A percentile compares a stretch with the other conserved stretches of the same genome.
These are phyloP conservation scores for Pichia insulana DNA, from an alignment of 805 yeast species.

Conservation along the genomic window DNA sequence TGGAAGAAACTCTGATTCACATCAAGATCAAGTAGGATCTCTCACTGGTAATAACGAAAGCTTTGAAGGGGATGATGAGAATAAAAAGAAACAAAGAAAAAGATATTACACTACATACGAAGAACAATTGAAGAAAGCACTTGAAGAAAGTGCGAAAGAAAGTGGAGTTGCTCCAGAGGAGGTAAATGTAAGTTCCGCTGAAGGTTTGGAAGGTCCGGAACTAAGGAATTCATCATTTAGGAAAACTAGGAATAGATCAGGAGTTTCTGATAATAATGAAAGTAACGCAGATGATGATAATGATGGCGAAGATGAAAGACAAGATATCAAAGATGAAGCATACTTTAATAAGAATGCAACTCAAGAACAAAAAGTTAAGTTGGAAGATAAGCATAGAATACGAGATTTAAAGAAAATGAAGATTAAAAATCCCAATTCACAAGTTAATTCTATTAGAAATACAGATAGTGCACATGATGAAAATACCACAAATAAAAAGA, in stretches of 20 bases:
- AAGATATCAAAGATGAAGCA: background rate
- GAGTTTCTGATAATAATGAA: conserved; percentile 38
- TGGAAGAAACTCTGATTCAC: conserved; percentile 8
- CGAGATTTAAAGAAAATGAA: conserved; percentile 5
- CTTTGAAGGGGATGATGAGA: conserved; percentile 7
- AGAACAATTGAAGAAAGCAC: conserved; percentile 33
- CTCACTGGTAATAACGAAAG: conserved; percentile 6
- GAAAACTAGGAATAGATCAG: conserved; percentile 30
- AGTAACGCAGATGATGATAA: conserved; percentile 2
- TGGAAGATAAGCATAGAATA: conserved; percentile 5
- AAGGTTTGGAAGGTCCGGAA: conserved; percentile 21
- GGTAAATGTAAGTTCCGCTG: conserved; percentile 26
- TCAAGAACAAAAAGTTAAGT: background rate
- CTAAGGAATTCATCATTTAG: conserved; percentile 12
- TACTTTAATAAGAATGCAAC: background rate
- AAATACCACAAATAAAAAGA: background rate
- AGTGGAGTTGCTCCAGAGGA: conserved; percentile 33
- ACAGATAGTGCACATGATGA: background rate
- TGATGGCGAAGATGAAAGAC: conserved; percentile 13
- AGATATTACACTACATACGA: conserved; percentile 28
- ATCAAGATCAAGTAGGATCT: background rate
- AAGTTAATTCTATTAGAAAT: background rate
- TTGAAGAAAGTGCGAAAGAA: conserved; percentile 50
- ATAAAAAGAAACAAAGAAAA: conserved; percentile 7
- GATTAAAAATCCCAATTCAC: background rate